These are phyloP conservation scores for Fusarium anthophilum DNA, from an alignment of 2,329 filamentous ascomycete species.

Conservation along the genomic window DNA sequence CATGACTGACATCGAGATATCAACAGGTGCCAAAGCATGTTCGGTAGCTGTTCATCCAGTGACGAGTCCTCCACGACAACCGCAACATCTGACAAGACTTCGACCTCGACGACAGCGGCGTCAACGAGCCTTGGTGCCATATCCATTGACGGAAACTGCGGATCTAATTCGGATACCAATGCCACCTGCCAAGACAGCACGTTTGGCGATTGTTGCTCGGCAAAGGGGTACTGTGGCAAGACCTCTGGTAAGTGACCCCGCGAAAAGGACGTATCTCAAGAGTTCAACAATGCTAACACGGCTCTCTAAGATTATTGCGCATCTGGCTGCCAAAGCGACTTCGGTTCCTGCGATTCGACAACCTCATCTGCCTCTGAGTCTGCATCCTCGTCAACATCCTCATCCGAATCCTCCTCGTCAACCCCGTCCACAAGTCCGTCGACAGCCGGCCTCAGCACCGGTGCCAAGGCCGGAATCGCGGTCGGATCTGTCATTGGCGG, in stretches of 20 bases:
- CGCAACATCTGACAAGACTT: background rate
- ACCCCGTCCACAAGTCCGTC: background rate
- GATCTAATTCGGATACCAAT: background rate
- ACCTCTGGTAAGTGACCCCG: background rate
- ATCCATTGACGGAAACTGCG: background rate
- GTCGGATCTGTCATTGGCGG: background rate
- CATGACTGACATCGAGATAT: background rate
- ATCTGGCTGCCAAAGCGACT: background rate
- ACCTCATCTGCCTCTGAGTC: background rate
- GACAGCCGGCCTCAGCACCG: background rate
- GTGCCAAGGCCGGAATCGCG: background rate
- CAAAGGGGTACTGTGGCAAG: background rate
- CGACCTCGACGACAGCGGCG: background rate
- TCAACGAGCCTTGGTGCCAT: background rate
- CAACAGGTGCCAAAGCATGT: background rate
- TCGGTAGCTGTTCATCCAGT: background rate
- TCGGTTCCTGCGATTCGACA: background rate
- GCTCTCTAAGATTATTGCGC: too few species aligned
- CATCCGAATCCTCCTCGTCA: background rate
- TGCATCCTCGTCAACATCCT: background rate
- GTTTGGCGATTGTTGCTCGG: background rate
- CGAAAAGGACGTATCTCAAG: background rate
- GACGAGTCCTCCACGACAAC: background rate
- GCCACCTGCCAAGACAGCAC: background rate
- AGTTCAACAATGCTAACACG: background rate